Conservation (phyloP, 2,329 filamentous ascomycete species). For the Sphaerostilbella broomeana region DNA sequence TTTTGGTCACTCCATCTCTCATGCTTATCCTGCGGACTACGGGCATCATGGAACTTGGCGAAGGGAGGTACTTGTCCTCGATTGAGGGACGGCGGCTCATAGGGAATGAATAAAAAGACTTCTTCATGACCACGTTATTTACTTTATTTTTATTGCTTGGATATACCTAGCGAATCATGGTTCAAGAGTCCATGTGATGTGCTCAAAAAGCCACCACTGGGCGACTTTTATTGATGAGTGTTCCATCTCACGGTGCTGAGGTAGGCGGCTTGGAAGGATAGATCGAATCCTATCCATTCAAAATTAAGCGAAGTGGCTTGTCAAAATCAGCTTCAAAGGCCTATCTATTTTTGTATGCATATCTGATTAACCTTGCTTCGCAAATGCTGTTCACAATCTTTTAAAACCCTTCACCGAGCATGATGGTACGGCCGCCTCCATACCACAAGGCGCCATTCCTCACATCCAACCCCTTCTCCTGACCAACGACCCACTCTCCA, state of each 20-base stretch:
- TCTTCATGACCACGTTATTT: constrained; percentile 10
- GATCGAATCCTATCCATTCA: constrained; percentile 2
- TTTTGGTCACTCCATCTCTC: constrained; percentile 35
- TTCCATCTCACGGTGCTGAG: not conserved
- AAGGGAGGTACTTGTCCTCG: constrained; percentile 41
- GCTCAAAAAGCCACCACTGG: constrained; percentile 4
- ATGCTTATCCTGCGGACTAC: constrained; percentile 38
- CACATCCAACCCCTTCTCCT: constrained; percentile 73
- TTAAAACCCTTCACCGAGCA: constrained; percentile 55
- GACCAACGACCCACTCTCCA: constrained; percentile 81
- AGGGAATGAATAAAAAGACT: constrained; percentile 36
- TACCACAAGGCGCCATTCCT: constrained; percentile 79
- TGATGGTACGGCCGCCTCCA: constrained; percentile 68
- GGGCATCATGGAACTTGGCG: constrained; percentile 45
- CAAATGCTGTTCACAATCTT: constrained; percentile 5
- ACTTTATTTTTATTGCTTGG: constrained; percentile 8
- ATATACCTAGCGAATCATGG: constrained; percentile 4
- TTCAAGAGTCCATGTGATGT: constrained; percentile 4
- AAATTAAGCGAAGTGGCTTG: not conserved
- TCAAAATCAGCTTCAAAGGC: not conserved
- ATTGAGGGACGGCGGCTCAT: constrained; percentile 35
- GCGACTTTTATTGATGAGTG: constrained; percentile 6
- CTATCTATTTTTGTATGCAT: not conserved
- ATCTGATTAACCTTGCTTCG: not conserved
- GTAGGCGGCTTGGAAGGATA: constrained; percentile 8